Conservation (phyloP, 768 basidiomycete genomes). For the Boletus eberwhitei region DNA sequence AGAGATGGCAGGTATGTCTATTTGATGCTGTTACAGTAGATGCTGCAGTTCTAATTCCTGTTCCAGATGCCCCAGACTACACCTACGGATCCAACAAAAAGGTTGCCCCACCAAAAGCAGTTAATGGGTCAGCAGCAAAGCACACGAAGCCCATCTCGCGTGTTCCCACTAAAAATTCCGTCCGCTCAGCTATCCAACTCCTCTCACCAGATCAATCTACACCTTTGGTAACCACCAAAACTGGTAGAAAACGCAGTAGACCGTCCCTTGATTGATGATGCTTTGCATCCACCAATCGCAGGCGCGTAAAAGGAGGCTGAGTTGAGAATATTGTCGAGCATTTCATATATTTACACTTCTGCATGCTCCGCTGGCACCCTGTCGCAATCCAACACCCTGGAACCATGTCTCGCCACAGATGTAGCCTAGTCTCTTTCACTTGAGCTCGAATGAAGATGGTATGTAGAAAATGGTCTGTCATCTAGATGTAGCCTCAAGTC, state of each 20-base stretch:
- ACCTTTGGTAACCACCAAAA: constrained; percentile 18
- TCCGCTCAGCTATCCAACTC: constrained; percentile 12
- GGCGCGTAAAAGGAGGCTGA: constrained; percentile 14
- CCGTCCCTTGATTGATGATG: constrained; percentile 25
- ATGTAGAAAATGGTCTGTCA: constrained; percentile 20
- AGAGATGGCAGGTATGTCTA: constrained; percentile 40
- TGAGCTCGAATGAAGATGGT: constrained; percentile 20
- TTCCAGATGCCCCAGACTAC: constrained; percentile 25
- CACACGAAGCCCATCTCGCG: constrained; percentile 12
- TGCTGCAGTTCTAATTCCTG: constrained; percentile 2
- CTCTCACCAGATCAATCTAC: constrained; percentile 11
- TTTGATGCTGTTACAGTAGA: neutral
- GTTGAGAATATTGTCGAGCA: constrained; percentile 25
- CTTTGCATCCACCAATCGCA: constrained; percentile 13
- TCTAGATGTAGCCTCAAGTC: constrained; percentile 19
- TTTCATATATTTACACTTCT: constrained; percentile 28
- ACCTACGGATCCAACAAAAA: constrained; percentile 15
- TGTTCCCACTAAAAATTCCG: constrained; percentile 19
- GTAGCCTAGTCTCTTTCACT: constrained; percentile 27
- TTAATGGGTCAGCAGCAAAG: constrained; percentile 15
- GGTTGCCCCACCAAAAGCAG: constrained; percentile 5
- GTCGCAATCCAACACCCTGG: constrained; percentile 25
- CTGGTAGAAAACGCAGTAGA: constrained; percentile 34
- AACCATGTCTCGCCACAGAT: constrained; percentile 21
- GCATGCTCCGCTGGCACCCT: constrained; percentile 25